Conservation (phyloP, 305 asterid species). For the Fraxinus floribunda region DNA sequence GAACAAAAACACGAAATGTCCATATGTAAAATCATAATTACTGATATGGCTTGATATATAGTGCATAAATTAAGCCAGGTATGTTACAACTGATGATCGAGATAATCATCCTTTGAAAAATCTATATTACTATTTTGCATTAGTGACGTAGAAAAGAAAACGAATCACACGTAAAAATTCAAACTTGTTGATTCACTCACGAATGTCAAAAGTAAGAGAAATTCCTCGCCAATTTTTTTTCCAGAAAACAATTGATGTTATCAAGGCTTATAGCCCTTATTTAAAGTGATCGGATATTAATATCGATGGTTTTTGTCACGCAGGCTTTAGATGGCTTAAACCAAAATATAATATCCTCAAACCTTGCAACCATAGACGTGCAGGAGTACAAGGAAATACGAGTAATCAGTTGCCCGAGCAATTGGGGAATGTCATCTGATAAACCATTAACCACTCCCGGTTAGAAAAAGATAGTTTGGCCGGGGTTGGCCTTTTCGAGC, state of each 20-base stretch:
- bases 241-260: too few relatives aligned
- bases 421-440: slow-evolving; percentile 38
- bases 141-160: too few relatives aligned
- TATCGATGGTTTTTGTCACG: not conserved
- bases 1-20: too few relatives aligned
- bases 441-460: slow-evolving; percentile 38
- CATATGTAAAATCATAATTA: too few relatives aligned
- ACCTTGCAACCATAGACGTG: slow-evolving; percentile 44
- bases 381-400: slow-evolving; percentile 9
- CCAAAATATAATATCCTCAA: slow-evolving; percentile 40
- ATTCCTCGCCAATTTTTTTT: too few relatives aligned
- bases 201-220: too few relatives aligned
- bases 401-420: slow-evolving; percentile 32
- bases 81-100: slow-evolving; percentile 30
- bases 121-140: too few relatives aligned
- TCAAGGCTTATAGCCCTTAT: too few relatives aligned
- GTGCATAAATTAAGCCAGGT: slow-evolving; percentile 26
- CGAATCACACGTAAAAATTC: too few relatives aligned
- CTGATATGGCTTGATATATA: too few relatives aligned
- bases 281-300: not conserved
- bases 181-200: too few relatives aligned
- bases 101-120: not conserved
- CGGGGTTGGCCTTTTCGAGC: slow-evolving; percentile 71
- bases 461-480: slow-evolving; percentile 53
- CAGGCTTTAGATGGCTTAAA: slow-evolving; percentile 42